Evolutionary conservation across 306 rosid genomes (phyloP).

Genomic region (Cercis canadensis): DNA sequence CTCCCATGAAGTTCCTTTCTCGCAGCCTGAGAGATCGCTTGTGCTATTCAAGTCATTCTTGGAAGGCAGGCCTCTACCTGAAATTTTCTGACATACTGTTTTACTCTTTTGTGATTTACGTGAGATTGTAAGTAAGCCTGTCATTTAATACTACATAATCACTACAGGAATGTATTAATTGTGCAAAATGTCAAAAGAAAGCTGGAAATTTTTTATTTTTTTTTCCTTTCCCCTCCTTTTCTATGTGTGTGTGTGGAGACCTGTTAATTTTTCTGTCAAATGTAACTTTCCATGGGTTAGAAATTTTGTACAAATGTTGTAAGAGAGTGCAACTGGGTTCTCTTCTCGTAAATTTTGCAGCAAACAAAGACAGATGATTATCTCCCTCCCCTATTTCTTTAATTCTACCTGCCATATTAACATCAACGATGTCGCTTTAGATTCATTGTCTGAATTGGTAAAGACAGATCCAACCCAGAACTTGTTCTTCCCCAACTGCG

Average conservation of each 20-base stretch:
- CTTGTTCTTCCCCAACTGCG: too few species aligned
- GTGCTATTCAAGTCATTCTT: conserved; percentile 81
- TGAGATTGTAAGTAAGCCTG: conserved; percentile 49
- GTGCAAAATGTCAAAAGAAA: conserved; percentile 31
- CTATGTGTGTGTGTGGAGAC: conserved; percentile 1
- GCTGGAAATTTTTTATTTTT: not conserved
- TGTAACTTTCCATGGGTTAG: conserved; percentile 31
- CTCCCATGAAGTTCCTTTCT: conserved; percentile 96
- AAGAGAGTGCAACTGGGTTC: not conserved
- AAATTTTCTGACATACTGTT: conserved; percentile 53
- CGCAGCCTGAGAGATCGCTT: conserved; percentile 91
- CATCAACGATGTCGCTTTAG: not conserved
- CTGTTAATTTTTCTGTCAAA: conserved; percentile 25
- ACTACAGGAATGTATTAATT: conserved; percentile 32
- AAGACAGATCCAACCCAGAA: not conserved
- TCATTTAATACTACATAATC: conserved; percentile 31
- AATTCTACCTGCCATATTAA: not conserved
- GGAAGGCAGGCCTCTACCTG: conserved; percentile 68
- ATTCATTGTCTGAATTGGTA: not conserved
- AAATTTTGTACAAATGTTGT: conserved; percentile 16
- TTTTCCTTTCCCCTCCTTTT: not conserved
- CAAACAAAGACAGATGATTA: not conserved
- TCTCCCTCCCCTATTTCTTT: not conserved
- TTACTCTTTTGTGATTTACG: conserved; percentile 21
- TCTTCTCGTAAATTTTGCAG: not conserved